Evolutionary conservation across 192 early-diverging fungal genomes (phyloP), one percentile per base, ranked within the genome.

Genomic region (Fimicolochytrium jonesii): DNA sequence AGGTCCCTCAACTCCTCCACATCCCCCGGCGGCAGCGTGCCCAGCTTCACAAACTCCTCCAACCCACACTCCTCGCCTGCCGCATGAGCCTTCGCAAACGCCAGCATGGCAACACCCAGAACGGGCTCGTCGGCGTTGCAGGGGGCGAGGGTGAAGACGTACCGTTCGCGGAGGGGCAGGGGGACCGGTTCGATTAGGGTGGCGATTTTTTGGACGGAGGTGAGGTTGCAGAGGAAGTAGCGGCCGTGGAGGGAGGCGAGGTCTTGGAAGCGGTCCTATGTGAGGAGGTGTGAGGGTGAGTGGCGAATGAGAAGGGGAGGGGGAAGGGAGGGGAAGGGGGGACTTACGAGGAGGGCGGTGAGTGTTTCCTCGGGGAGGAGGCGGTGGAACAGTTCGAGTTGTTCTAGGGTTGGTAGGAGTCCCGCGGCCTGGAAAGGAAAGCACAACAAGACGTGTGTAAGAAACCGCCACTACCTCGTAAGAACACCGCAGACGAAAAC

Each of bases 151-250:
- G 86, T 67, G 54, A 94, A 86, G 32, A 73, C 71, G 68, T 84
- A 91, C 30, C 85, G 82, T 52, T 94, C 90, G 26, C 79, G 75
- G 6, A 94, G 61, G 13, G 60, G 56, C 3, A 80, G 56, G 2
- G 77, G 74, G 13, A 89, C 35, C 2, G 69, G 37, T 56, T 91
- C 83, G 51, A 94, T 84, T 2, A 63, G 35, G 23, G 78, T 60
- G 5, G 90, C 88, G 39, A 91, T 76, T 2, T 55, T 20, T 61
- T 86, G 87, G 65, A 84, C 82, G 46, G 74, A 68, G 18, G 60
- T 32, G 59, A 88, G 86, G 70, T 88, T 89, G 74, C 89, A 92
- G 36, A 92, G 62, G 57, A 89, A 91, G 68, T 86, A 94, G 41
- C 83, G 59, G 32, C 83, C 77, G 56, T 75, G 75, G 10, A 91